Evolutionary conservation across 305 asterid genomes (phyloP).

Genomic region (Fraxinus xanthoxyloides): DNA sequence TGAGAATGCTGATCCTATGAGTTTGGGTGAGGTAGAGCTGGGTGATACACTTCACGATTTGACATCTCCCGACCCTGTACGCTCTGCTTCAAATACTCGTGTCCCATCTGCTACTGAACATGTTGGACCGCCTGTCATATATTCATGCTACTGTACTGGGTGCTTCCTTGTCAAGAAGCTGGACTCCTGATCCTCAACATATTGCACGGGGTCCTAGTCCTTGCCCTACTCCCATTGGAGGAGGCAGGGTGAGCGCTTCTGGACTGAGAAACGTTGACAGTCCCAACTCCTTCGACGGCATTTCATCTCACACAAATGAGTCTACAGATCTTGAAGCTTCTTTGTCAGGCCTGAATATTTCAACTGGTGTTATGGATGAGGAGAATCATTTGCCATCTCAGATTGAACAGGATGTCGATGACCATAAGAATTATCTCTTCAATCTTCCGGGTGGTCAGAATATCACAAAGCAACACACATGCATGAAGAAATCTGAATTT

Average conservation of each 20-base stretch:
- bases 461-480: slow-evolving; percentile 52
- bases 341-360: slow-evolving; percentile 72
- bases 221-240: slow-evolving; percentile 86
- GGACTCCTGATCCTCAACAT: slow-evolving; percentile 90
- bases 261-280: slow-evolving; percentile 64
- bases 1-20: slow-evolving; percentile 45
- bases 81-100: slow-evolving; percentile 42
- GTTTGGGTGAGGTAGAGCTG: slow-evolving; percentile 64
- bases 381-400: slow-evolving; percentile 44
- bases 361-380: slow-evolving; percentile 60
- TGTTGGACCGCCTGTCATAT: slow-evolving; percentile 58
- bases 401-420: slow-evolving; percentile 48
- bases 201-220: slow-evolving; percentile 90
- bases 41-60: slow-evolving; percentile 58
- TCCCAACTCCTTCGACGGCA: slow-evolving; percentile 58
- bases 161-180: slow-evolving; percentile 85
- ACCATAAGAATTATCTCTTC: slow-evolving; percentile 54
- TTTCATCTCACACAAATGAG: slow-evolving; percentile 56
- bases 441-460: slow-evolving; percentile 65
- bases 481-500: slow-evolving; percentile 46
- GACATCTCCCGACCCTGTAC: slow-evolving; percentile 48
- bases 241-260: slow-evolving; percentile 52
- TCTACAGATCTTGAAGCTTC: slow-evolving; percentile 65
- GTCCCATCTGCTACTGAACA: slow-evolving; percentile 55
- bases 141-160: slow-evolving; percentile 94